Conservation (phyloP, 345 rosid species). For the Reutealis trisperma region DNA sequence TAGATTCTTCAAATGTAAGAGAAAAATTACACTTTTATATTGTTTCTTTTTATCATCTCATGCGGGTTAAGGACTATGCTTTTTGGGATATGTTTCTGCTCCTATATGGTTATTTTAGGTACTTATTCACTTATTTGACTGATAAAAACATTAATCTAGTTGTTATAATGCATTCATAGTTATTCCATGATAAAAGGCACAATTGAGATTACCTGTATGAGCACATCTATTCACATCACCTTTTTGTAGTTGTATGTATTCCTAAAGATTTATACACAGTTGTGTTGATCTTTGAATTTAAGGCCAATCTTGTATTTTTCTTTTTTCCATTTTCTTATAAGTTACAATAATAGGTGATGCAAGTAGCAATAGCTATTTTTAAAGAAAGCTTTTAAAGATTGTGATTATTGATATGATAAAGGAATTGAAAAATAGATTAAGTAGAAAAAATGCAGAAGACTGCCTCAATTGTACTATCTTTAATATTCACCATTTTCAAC, state of each 20-base stretch:
- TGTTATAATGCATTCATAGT: background rate
- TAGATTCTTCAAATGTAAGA: background rate
- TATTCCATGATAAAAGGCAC: background rate
- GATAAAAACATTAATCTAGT: background rate
- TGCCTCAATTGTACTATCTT: too few relatives aligned
- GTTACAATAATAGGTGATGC: too few relatives aligned
- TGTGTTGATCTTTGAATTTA: constrained; percentile 3
- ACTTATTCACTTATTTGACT: background rate
- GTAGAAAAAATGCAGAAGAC: too few relatives aligned
- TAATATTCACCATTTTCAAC: too few relatives aligned
- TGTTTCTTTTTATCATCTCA: background rate
- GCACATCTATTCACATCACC: background rate
- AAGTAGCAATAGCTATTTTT: too few relatives aligned
- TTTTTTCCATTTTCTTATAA: too few relatives aligned
- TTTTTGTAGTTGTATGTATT: background rate
- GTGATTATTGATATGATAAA: too few relatives aligned
- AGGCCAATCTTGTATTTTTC: background rate
- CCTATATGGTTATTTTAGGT: background rate
- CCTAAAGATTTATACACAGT: background rate
- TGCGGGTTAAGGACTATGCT: background rate
- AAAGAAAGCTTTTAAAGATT: too few relatives aligned
- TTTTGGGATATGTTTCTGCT: background rate
- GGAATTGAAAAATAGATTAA: too few relatives aligned
- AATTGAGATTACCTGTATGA: background rate
- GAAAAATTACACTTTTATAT: background rate